A percentile compares a stretch with the other conserved stretches of the same genome.
These are phyloP conservation scores for Colletotrichum cereale DNA, from an alignment of 2,329 filamentous ascomycete genomes.

Conservation along the genomic window DNA sequence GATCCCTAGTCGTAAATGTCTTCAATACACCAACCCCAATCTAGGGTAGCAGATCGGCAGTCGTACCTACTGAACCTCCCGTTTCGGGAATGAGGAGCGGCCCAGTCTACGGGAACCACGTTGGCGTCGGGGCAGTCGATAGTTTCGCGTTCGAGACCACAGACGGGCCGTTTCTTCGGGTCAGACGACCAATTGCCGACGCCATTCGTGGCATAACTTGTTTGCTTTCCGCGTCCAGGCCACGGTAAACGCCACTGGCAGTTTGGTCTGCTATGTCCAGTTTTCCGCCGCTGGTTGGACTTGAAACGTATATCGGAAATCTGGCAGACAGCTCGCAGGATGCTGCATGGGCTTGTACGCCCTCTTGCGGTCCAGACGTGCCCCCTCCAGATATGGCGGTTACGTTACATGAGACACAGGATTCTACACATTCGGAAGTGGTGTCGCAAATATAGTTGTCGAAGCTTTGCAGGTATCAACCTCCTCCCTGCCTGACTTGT, in stretches of 20 bases:
- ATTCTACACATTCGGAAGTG: too few relatives aligned
- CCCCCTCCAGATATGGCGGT: not conserved
- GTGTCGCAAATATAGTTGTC: too few relatives aligned
- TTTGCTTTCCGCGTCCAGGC: not conserved
- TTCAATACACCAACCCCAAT: too few relatives aligned
- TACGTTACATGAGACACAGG: not conserved
- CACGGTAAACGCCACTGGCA: not conserved
- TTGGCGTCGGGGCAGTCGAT: not conserved
- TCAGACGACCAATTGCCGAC: not conserved
- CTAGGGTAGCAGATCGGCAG: not conserved
- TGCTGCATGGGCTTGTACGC: not conserved
- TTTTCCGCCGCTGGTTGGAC: not conserved
- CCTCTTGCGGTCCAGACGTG: not conserved
- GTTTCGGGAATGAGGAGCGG: not conserved
- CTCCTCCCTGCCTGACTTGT: too few relatives aligned
- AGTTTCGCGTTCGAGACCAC: not conserved
- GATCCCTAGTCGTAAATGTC: not conserved
- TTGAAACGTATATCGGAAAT: not conserved
- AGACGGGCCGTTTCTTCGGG: not conserved
- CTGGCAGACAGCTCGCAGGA: too few relatives aligned
- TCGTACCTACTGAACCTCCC: not conserved
- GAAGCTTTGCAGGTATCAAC: too few relatives aligned
- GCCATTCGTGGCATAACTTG: not conserved
- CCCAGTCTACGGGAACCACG: not conserved
- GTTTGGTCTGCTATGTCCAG: not conserved